These are phyloP conservation scores for Geopyxis carbonaria DNA, from an alignment of 495 filamentous ascomycete genomes.

Conservation along the genomic window DNA sequence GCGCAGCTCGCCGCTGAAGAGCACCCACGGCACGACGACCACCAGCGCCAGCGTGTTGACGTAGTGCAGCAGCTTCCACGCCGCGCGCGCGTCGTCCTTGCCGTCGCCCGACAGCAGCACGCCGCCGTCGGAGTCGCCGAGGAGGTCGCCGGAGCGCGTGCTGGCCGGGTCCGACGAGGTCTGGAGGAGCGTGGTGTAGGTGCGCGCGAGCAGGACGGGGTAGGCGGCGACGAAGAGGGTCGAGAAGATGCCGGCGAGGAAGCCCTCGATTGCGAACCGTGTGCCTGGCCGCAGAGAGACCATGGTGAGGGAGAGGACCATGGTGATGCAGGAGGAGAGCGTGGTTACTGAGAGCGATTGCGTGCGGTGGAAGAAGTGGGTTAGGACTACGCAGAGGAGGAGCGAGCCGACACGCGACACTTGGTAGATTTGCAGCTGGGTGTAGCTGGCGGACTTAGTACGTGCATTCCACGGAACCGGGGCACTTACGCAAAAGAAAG, in stretches of 20 bases:
- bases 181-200: constrained; percentile 26
- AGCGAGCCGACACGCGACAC: constrained; percentile 32
- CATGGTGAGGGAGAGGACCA: constrained; percentile 33
- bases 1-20: constrained; percentile 32
- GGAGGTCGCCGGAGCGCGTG: constrained; percentile 11
- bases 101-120: constrained; percentile 16
- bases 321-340: constrained; percentile 34
- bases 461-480: not conserved
- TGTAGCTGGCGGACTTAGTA: constrained; percentile 25
- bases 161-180: constrained; percentile 4
- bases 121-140: constrained; percentile 7
- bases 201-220: constrained; percentile 32
- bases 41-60: constrained; percentile 32
- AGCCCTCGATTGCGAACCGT: constrained; percentile 33
- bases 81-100: constrained; percentile 28
- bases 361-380: constrained; percentile 28
- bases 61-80: constrained; percentile 35
- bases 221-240: constrained; percentile 35
- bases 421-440: constrained; percentile 33
- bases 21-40: constrained; percentile 31
- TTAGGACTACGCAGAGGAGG: constrained; percentile 31
- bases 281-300: constrained; percentile 28
- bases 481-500: constrained; percentile 32
- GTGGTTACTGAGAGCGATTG: constrained; percentile 30
- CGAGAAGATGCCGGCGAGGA: constrained; percentile 35